Evolutionary conservation across 2,329 filamentous ascomycete genomes (phyloP).

Genomic region (Hypoxylon sp.): DNA sequence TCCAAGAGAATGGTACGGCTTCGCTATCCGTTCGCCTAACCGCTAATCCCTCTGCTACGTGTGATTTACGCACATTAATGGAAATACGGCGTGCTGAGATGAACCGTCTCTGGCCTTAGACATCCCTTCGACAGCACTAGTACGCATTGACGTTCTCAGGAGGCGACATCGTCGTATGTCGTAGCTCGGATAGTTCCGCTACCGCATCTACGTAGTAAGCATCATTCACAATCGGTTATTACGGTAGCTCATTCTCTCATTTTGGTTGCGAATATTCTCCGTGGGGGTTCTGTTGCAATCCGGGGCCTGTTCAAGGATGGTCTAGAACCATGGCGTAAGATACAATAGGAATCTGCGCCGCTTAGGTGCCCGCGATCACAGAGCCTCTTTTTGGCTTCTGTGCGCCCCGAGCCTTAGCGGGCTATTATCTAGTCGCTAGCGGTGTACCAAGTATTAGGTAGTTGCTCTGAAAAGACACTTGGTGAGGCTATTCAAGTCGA

Average conservation of each 20-base stretch:
- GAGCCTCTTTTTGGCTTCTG: constrained; percentile 9
- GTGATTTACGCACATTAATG: constrained; percentile 7
- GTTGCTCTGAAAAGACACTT: constrained; percentile 3
- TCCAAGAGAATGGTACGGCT: constrained; percentile 29
- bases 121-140: constrained; percentile 20
- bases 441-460: not conserved
- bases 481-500: constrained; percentile 10
- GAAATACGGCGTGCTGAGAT: constrained; percentile 12
- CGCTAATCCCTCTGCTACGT: constrained; percentile 17
- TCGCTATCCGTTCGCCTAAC: constrained; percentile 25
- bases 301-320: constrained; percentile 5
- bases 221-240: constrained; percentile 8
- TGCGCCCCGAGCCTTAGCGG: constrained; percentile 4
- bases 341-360: constrained; percentile 10
- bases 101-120: constrained; percentile 5
- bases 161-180: constrained; percentile 1
- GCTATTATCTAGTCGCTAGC: not conserved
- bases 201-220: constrained; percentile 5
- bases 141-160: constrained; percentile 10
- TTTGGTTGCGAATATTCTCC: constrained; percentile 16
- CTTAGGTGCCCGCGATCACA: constrained; percentile 1
- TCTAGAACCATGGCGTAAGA: constrained; percentile 22
- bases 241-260: constrained; percentile 7
- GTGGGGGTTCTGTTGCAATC: constrained; percentile 20
- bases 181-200: constrained; percentile 18